phyloP scores from a whole-genome alignment of 2,329 filamentous ascomycete genomes.

The Diaporthe capsici region DNA sequence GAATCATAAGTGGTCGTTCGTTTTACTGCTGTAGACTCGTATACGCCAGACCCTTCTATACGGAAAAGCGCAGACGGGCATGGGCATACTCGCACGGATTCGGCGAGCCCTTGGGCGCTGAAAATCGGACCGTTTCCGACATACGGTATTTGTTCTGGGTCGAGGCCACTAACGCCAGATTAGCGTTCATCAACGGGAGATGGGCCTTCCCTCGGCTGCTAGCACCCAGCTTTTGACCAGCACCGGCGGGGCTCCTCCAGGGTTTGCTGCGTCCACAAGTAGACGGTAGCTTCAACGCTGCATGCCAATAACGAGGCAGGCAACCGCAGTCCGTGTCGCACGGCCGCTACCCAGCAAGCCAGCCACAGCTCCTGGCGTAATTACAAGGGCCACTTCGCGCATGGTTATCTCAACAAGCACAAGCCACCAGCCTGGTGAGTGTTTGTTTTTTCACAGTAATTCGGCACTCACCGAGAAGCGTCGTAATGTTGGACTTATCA shows the following conservation, averaged over 20 bases:
- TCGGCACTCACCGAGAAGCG: neutral
- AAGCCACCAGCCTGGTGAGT: neutral
- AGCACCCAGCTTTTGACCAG: neutral
- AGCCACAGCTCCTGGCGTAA: slow-evolving; percentile 9
- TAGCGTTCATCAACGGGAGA: neutral
- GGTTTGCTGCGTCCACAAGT: neutral
- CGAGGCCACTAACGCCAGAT: slow-evolving; percentile 1
- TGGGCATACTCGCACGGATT: neutral
- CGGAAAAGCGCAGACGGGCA: neutral
- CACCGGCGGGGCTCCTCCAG: neutral
- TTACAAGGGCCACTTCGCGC: neutral
- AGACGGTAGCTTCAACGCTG: neutral
- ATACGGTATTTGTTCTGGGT: slow-evolving; percentile 4
- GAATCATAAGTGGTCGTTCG: neutral
- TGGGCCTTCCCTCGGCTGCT: neutral
- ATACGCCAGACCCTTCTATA: neutral
- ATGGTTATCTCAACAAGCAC: neutral
- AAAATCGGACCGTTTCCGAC: slow-evolving; percentile 21
- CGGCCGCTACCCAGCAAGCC: neutral
- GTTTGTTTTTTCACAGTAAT: neutral
- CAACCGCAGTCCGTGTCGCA: neutral
- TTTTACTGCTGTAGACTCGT: neutral
- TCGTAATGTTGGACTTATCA: neutral
- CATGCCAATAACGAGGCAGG: slow-evolving; percentile 11
- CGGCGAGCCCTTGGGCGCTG: slow-evolving; percentile 11